Conservation (phyloP, 1,139 yeast genomes). For the Kluyveromyces marxianus region DNA sequence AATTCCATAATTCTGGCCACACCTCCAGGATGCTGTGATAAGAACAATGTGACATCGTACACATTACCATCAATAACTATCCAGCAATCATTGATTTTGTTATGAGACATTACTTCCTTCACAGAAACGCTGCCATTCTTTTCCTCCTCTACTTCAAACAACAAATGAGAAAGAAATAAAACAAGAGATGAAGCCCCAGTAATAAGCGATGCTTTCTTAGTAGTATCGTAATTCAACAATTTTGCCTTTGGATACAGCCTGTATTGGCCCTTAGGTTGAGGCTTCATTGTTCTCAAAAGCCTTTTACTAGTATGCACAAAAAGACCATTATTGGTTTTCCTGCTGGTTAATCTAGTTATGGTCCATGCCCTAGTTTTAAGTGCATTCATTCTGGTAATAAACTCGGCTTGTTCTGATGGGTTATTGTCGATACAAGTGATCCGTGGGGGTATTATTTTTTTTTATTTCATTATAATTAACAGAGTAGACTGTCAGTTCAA, state of each 20-base stretch:
- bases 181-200: constrained; percentile 3
- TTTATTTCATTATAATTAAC: too few species aligned
- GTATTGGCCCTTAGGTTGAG: neutral
- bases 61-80: constrained; percentile 85
- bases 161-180: constrained; percentile 2
- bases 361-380: too few species aligned
- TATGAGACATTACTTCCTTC: constrained; percentile 50
- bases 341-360: too few species aligned
- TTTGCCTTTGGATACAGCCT: neutral
- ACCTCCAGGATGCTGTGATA: constrained; percentile 98
- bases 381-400: too few species aligned
- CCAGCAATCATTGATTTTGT: constrained; percentile 76
- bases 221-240: neutral
- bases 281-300: too few species aligned
- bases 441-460: too few species aligned
- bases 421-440: too few species aligned
- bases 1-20: constrained; percentile 88
- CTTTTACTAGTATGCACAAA: too few species aligned
- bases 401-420: too few species aligned
- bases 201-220: constrained; percentile 4
- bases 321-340: too few species aligned
- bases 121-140: constrained; percentile 21
- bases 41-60: constrained; percentile 72
- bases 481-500: too few species aligned
- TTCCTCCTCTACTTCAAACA: constrained; percentile 1